Evolutionary conservation across 257 asterid species (phyloP).

Genomic region (Ligustrum vulgare): DNA sequence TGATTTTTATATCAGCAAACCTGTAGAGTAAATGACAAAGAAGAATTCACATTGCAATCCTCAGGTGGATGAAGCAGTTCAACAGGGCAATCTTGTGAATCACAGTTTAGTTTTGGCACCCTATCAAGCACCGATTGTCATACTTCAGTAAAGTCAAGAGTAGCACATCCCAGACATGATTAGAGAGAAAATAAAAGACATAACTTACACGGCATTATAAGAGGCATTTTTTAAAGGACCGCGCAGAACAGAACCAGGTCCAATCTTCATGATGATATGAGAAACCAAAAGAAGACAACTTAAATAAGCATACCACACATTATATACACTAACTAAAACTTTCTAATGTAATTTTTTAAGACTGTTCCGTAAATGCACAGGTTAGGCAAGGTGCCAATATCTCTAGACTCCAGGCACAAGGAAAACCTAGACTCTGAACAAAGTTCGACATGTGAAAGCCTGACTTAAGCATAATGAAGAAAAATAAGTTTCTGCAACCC

Average conservation of each 20-base stretch:
- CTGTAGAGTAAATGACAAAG: conserved; percentile 94
- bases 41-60: conserved; percentile 98
- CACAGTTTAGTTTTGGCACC: conserved; percentile 79
- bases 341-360: background rate
- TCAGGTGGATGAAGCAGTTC: conserved; percentile 97
- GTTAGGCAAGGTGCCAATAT: background rate
- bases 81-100: conserved; percentile 68
- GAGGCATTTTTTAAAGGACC: conserved; percentile 82
- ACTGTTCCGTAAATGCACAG: background rate
- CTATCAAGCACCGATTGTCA: conserved; percentile 37
- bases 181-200: conserved; percentile 14
- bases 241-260: conserved; percentile 84
- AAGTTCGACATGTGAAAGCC: background rate
- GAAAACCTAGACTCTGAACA: background rate
- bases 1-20: conserved; percentile 30
- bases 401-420: conserved; percentile 10
- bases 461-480: background rate
- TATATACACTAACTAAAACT: conserved; percentile 1
- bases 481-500: conserved; percentile 1
- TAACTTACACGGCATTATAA: conserved; percentile 81
- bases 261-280: conserved; percentile 61
- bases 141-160: conserved; percentile 7
- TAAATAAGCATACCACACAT: conserved; percentile 11
- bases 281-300: conserved; percentile 1
- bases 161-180: conserved; percentile 1